Percentiles rank a stretch among this genome's conserved stretches.
phyloP scores from a whole-genome alignment of 2,329 filamentous ascomycete species.

The Xylaria sp. region DNA sequence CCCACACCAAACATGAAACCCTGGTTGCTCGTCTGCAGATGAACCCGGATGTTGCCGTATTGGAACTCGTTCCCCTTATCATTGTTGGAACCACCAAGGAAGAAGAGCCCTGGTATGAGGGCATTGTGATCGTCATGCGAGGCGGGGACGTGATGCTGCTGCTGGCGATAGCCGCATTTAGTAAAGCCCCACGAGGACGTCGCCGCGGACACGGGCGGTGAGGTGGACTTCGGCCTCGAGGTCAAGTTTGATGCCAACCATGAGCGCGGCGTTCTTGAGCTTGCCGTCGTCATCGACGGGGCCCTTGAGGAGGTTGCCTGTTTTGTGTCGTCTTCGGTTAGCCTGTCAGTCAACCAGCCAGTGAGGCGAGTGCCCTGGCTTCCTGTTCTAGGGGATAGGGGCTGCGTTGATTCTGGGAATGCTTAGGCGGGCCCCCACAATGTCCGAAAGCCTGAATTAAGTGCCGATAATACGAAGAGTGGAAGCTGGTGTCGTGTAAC shows the following conservation, averaged over 20 bases:
- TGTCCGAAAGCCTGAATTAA: not conserved
- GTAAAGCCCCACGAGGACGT: conserved; percentile 69
- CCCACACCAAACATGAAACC: conserved; percentile 34
- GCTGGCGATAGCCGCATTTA: conserved; percentile 44
- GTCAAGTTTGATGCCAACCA: conserved; percentile 71
- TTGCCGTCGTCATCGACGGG: conserved; percentile 66
- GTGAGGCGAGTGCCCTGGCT: conserved; percentile 15
- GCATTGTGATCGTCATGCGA: conserved; percentile 3
- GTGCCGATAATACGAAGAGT: not conserved
- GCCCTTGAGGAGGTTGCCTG: conserved; percentile 66
- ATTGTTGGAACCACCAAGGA: conserved; percentile 28
- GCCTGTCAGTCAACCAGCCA: conserved; percentile 26
- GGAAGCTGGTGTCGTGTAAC: not conserved
- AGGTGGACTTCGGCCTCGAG: conserved; percentile 71
- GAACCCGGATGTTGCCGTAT: conserved; percentile 21
- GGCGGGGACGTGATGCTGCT: conserved; percentile 23
- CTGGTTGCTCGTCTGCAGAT: conserved; percentile 27
- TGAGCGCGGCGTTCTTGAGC: conserved; percentile 66
- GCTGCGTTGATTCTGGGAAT: not conserved
- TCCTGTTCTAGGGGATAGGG: not conserved
- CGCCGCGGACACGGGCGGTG: conserved; percentile 68
- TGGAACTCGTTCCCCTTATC: conserved; percentile 17
- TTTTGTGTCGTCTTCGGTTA: conserved; percentile 29
- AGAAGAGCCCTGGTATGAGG: conserved; percentile 31
- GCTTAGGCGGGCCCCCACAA: not conserved